These are phyloP conservation scores for Russula vinacea DNA, from an alignment of 768 basidiomycete genomes.

Conservation along the genomic window DNA sequence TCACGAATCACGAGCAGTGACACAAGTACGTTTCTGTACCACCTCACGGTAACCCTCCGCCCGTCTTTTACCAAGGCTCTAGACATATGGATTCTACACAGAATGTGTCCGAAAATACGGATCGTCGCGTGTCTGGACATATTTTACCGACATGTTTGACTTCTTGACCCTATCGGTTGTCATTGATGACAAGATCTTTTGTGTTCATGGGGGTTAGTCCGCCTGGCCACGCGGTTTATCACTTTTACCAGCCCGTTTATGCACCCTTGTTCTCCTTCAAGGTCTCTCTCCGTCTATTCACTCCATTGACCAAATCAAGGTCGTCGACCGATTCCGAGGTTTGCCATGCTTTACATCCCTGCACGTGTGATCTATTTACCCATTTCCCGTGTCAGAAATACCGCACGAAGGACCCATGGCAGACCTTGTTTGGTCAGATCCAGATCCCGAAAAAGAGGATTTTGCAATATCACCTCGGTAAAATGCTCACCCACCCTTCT, in stretches of 20 bases:
- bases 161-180: slow-evolving; percentile 96
- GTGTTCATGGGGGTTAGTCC: slow-evolving; percentile 88
- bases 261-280: slow-evolving; percentile 35
- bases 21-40: slow-evolving; percentile 67
- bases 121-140: slow-evolving; percentile 94
- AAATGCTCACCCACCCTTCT: slow-evolving; percentile 28
- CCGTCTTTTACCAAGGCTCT: slow-evolving; percentile 19
- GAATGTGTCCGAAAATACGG: slow-evolving; percentile 98
- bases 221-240: slow-evolving; percentile 10
- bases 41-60: background rate
- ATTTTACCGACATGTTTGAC: slow-evolving; percentile 99
- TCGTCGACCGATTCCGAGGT: slow-evolving; percentile 98
- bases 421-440: slow-evolving; percentile 99
- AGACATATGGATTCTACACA: slow-evolving; percentile 99
- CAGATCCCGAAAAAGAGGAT: slow-evolving; percentile 98
- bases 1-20: slow-evolving; percentile 96
- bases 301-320: slow-evolving; percentile 99
- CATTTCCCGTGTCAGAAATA: slow-evolving; percentile 63
- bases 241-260: slow-evolving; percentile 18
- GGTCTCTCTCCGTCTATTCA: slow-evolving; percentile 97
- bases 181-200: slow-evolving; percentile 98
- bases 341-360: slow-evolving; percentile 18
- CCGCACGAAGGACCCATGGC: slow-evolving; percentile 99
- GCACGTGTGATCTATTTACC: slow-evolving; percentile 8
- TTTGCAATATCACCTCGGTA: slow-evolving; percentile 98